Evolutionary conservation across 148 eudicot genomes (phyloP).

Genomic region (Diospyros kaki): DNA sequence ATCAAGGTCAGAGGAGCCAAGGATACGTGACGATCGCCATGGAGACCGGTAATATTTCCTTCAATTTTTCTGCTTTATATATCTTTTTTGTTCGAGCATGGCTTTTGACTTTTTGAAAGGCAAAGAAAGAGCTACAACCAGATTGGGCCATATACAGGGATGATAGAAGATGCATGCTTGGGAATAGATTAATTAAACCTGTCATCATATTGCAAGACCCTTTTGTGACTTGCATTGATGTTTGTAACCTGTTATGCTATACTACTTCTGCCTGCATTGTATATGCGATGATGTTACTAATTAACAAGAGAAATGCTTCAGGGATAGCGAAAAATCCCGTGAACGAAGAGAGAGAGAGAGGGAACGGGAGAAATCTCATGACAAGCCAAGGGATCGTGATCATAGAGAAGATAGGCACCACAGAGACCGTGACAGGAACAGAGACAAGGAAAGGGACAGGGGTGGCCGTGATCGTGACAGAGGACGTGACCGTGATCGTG

Average conservation of each 20-base stretch:
- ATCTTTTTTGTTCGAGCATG: no score
- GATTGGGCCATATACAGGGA: neutral
- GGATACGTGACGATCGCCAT: constrained; percentile 66
- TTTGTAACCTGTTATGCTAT: neutral
- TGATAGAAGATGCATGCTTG: neutral
- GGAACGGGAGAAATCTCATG: constrained; percentile 41
- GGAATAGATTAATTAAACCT: neutral
- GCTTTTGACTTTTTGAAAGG: neutral
- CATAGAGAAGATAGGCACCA: constrained; percentile 84
- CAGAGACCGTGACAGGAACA: constrained; percentile 79
- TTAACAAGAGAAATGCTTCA: constrained; percentile 23
- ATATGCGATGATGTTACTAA: constrained; percentile 4
- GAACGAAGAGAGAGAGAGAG: constrained; percentile 21
- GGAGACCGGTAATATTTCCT: constrained; percentile 33
- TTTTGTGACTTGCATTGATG: neutral
- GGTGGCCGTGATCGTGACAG: constrained; percentile 49
- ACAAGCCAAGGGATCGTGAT: constrained; percentile 82
- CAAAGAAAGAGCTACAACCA: neutral
- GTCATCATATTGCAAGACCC: neutral
- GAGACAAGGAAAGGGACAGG: constrained; percentile 62
- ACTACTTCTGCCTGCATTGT: neutral
- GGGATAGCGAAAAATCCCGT: constrained; percentile 94
- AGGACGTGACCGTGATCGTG: constrained; percentile 63
- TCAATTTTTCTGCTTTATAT: neutral
- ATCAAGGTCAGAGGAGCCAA: constrained; percentile 89